Percentiles rank a stretch among this genome's conserved stretches.
Conservation (phyloP, 1,284 basidiomycete genomes). For the Ceratobasidium sp. region DNA sequence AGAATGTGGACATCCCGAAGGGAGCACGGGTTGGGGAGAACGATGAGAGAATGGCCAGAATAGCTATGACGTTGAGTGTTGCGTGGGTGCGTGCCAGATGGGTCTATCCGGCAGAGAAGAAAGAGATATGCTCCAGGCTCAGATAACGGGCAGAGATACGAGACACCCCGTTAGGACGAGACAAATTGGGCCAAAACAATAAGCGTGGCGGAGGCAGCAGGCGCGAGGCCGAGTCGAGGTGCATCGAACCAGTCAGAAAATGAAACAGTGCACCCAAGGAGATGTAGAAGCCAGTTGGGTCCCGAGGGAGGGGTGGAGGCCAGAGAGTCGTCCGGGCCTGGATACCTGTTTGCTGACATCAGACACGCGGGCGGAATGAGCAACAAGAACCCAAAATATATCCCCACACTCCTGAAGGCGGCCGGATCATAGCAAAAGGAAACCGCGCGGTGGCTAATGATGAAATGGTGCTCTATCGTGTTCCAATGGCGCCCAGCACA, state of each 20-base stretch:
- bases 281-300: conserved; percentile 2
- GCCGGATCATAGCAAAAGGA: conserved; percentile 39
- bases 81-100: not conserved
- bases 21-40: conserved; percentile 6
- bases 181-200: conserved; percentile 1
- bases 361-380: conserved; percentile 18
- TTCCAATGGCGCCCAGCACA: conserved; percentile 25
- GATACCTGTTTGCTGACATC: conserved; percentile 43
- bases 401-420: conserved; percentile 25
- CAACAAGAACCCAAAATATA: not conserved
- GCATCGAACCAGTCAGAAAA: not conserved
- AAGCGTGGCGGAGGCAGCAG: not conserved
- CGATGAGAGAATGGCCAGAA: not conserved
- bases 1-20: conserved; percentile 21
- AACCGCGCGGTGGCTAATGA: conserved; percentile 38
- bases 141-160: conserved; percentile 25
- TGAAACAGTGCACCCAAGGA: not conserved
- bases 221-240: not conserved
- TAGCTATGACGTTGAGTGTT: not conserved
- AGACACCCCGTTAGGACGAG: not conserved
- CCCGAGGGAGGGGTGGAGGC: not conserved
- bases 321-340: not conserved
- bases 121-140: conserved; percentile 4
- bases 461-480: conserved; percentile 29
- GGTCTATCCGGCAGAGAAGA: not conserved